Evolutionary conservation across 1,139 yeast genomes (phyloP).

Genomic region (Taphrina populina): DNA sequence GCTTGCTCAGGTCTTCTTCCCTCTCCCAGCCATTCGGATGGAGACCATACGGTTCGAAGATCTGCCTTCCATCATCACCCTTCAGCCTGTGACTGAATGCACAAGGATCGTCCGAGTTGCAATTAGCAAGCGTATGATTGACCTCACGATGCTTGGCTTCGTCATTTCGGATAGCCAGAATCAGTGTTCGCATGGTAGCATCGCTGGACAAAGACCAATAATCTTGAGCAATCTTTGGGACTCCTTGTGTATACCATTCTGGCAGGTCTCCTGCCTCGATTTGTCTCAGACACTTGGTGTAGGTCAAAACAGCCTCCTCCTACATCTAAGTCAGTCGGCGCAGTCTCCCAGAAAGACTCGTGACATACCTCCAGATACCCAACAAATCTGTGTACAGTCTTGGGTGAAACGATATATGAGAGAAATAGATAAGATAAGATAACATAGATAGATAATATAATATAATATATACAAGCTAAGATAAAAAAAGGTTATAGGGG

Average conservation of each 20-base stretch:
- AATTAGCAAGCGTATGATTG: conserved; percentile 71
- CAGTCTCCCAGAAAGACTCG: no score
- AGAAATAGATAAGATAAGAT: no score
- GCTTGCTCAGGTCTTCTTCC: neutral
- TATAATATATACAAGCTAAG: no score
- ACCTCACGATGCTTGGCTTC: conserved; percentile 77
- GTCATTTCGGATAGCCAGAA: conserved; percentile 60
- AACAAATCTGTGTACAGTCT: conserved; percentile 70
- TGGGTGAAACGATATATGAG: conserved; percentile 60
- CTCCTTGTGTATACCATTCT: conserved; percentile 48
- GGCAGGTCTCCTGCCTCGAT: conserved; percentile 55
- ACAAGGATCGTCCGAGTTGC: conserved; percentile 10
- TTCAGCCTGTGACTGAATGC: conserved; percentile 11
- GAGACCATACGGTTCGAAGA: conserved; percentile 7
- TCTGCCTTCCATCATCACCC: conserved; percentile 2
- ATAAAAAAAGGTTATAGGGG: no score
- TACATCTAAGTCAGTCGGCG: no score
- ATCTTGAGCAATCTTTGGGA: conserved; percentile 61
- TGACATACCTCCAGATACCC: conserved; percentile 79
- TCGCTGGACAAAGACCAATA: conserved; percentile 61
- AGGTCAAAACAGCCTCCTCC: conserved; percentile 75
- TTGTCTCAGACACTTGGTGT: conserved; percentile 61
- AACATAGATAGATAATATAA: no score
- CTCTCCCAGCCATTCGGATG: conserved; percentile 15
- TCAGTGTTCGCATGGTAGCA: conserved; percentile 60